phyloP scores from a whole-genome alignment of 2,329 filamentous ascomycete genomes.

The Fusarium neocosmosporiellum region DNA sequence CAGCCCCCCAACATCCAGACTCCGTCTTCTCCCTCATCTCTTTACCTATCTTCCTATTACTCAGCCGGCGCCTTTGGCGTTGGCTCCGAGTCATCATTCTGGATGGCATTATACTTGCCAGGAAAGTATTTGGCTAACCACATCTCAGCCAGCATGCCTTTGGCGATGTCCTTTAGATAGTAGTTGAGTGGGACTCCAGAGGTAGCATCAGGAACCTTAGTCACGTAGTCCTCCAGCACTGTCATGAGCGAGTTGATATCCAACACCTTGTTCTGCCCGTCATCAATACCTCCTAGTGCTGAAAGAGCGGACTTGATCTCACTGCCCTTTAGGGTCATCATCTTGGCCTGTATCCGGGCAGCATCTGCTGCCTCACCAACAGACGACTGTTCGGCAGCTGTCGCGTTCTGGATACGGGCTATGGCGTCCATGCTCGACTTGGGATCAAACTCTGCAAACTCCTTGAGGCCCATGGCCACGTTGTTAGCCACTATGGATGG shows the following conservation, averaged over 20 bases:
- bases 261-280: conserved; percentile 17
- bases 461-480: conserved; percentile 2
- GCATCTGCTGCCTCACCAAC: conserved; percentile 1
- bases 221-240: conserved; percentile 27
- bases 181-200: conserved; percentile 30
- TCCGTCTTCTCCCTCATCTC: no score
- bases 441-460: conserved; percentile 7
- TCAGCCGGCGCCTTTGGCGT: no score
- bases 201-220: conserved; percentile 1
- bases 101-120: conserved; percentile 21
- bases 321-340: neutral
- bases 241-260: conserved; percentile 31
- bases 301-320: neutral
- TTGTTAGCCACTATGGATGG: conserved; percentile 9
- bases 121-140: conserved; percentile 33
- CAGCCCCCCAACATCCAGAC: no score
- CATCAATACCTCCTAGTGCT: conserved; percentile 8
- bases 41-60: no score
- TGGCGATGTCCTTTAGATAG: conserved; percentile 29
- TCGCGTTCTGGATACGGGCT: conserved; percentile 7
- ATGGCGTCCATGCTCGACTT: conserved; percentile 3
- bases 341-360: neutral
- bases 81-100: conserved; percentile 10
- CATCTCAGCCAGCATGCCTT: conserved; percentile 31
- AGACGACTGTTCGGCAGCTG: neutral